Evolutionary conservation across 345 rosid species (phyloP).

Genomic region (Murraya paniculata): DNA sequence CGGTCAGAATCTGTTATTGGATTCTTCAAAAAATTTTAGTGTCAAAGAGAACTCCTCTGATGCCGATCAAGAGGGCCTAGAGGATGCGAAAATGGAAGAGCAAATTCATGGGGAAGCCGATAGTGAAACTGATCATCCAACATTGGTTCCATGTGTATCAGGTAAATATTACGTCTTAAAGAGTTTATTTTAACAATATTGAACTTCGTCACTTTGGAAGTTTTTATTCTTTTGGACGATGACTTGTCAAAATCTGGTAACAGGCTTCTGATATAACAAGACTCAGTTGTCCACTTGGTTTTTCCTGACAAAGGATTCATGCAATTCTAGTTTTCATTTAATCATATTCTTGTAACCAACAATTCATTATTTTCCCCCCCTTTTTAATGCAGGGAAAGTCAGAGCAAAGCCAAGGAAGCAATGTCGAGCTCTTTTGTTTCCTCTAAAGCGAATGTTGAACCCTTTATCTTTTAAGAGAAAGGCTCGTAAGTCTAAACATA

Average conservation of each 20-base stretch:
- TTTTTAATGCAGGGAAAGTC: constrained; percentile 37
- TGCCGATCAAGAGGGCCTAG: constrained; percentile 22
- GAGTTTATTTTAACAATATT: not conserved
- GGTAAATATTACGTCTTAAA: constrained; percentile 14
- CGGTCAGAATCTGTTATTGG: constrained; percentile 19
- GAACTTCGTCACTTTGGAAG: not conserved
- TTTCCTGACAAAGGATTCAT: not conserved
- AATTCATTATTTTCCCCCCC: not conserved
- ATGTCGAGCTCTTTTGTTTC: constrained; percentile 24
- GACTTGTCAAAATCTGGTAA: not conserved
- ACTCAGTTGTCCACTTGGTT: not conserved
- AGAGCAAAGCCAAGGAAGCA: constrained; percentile 28
- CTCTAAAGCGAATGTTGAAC: constrained; percentile 42
- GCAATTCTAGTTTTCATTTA: not conserved
- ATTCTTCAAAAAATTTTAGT: constrained; percentile 17
- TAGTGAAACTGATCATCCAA: constrained; percentile 27
- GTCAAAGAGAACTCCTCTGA: constrained; percentile 17
- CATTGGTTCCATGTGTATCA: constrained; percentile 19
- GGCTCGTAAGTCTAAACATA: constrained; percentile 21
- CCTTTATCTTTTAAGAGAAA: constrained; percentile 43
- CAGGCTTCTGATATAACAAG: not conserved
- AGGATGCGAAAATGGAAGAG: constrained; percentile 28
- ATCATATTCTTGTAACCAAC: not conserved
- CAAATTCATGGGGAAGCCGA: constrained; percentile 36
- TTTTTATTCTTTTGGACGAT: not conserved